Percentiles rank a stretch among this genome's conserved stretches.
Evolutionary conservation across 2,329 filamentous ascomycete genomes (phyloP).

Genomic region (Colletotrichum cuscutae): DNA sequence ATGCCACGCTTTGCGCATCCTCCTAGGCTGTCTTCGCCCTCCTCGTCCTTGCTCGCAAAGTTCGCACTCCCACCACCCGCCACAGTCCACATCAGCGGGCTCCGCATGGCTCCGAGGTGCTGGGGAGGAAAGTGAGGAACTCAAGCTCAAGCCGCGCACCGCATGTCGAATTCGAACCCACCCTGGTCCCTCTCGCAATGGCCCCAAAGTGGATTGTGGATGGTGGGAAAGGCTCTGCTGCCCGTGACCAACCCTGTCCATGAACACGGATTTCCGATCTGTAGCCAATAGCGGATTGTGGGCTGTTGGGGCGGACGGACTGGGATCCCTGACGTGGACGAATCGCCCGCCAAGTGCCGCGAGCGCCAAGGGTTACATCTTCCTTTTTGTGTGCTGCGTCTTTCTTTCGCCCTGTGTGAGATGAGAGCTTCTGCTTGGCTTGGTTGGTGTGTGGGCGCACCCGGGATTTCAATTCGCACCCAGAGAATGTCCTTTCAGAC

Average conservation of each 20-base stretch:
- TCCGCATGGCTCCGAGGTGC: slow-evolving; percentile 16
- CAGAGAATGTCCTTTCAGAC: not conserved
- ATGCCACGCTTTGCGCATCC: not conserved
- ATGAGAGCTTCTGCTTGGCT: not conserved
- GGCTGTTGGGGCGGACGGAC: not conserved
- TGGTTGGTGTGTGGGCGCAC: not conserved
- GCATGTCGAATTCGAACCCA: not conserved
- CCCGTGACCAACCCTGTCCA: slow-evolving; percentile 8
- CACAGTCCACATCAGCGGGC: slow-evolving; percentile 24
- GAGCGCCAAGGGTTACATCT: slow-evolving; percentile 25
- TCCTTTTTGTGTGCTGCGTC: not conserved
- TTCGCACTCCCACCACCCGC: slow-evolving; percentile 4
- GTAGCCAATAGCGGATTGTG: slow-evolving; percentile 10
- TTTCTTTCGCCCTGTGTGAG: not conserved
- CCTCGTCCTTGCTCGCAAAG: not conserved
- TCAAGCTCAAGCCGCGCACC: not conserved
- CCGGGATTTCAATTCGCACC: not conserved
- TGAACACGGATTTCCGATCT: not conserved
- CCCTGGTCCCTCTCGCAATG: not conserved
- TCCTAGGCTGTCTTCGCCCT: not conserved
- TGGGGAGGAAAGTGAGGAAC: not conserved
- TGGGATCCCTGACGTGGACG: slow-evolving; percentile 32
- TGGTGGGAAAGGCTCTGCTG: not conserved
- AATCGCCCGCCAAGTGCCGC: slow-evolving; percentile 30
- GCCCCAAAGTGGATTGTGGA: not conserved